Percentiles rank a stretch among this genome's conserved stretches.
Evolutionary conservation across 257 asterid species (phyloP).

Genomic region (Nicotiana attenuata): DNA sequence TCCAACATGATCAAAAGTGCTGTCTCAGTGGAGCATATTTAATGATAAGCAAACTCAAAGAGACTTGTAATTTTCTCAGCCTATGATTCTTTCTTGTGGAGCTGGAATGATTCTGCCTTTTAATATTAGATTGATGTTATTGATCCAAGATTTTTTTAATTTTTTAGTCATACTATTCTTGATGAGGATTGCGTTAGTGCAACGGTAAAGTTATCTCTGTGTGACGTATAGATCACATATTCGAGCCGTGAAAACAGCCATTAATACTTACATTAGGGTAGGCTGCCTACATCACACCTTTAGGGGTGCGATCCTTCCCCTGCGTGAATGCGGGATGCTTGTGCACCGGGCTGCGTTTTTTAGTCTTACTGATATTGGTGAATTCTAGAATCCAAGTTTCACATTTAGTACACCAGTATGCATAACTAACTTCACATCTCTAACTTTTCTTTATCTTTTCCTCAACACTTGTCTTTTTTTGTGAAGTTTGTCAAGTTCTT

Average conservation of each 20-base stretch:
- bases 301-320: too few species aligned
- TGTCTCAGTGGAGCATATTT: constrained; percentile 49
- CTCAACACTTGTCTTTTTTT: not conserved
- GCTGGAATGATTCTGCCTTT: constrained; percentile 21
- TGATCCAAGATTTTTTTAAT: not conserved
- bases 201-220: too few species aligned
- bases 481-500: not conserved
- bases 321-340: too few species aligned
- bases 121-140: not conserved
- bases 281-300: too few species aligned
- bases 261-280: too few species aligned
- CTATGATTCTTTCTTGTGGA: constrained; percentile 22
- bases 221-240: too few species aligned
- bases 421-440: not conserved
- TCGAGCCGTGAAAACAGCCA: too few species aligned
- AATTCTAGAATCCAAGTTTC: not conserved
- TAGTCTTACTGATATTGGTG: not conserved
- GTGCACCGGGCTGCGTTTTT: too few species aligned
- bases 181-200: too few species aligned
- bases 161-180: not conserved
- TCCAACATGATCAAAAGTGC: constrained; percentile 48
- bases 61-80: constrained; percentile 22
- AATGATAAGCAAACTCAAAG: constrained; percentile 49
- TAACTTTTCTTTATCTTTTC: not conserved
- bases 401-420: not conserved